These are phyloP conservation scores for Fraxinus xanthoxyloides DNA, from an alignment of 305 asterid genomes.

Conservation along the genomic window DNA sequence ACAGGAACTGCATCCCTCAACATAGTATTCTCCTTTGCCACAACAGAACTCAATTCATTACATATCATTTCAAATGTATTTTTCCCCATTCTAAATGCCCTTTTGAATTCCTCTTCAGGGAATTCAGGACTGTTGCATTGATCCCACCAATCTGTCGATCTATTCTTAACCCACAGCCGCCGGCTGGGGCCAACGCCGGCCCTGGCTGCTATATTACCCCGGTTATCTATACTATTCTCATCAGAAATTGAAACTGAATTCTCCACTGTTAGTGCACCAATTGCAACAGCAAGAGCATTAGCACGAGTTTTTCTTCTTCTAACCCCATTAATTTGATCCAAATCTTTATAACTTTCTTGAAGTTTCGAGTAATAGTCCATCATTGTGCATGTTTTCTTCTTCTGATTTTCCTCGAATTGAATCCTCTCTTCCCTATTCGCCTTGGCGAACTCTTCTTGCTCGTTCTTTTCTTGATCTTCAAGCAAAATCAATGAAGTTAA, in stretches of 20 bases:
- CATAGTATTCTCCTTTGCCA: constrained; percentile 89
- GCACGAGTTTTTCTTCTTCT: constrained; percentile 49
- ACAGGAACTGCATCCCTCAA: constrained; percentile 93
- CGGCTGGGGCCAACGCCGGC: constrained; percentile 44
- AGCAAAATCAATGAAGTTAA: constrained; percentile 62
- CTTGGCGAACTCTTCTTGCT: constrained; percentile 39
- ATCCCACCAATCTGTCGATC: constrained; percentile 98
- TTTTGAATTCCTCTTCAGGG: constrained; percentile 82
- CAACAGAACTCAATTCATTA: constrained; percentile 61
- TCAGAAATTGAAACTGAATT: constrained; percentile 24
- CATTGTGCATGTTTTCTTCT: constrained; percentile 44
- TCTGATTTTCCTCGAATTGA: constrained; percentile 50
- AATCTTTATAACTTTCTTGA: constrained; percentile 37
- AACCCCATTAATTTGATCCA: constrained; percentile 40
- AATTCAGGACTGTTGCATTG: constrained; percentile 87
- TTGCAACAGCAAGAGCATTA: constrained; percentile 33
- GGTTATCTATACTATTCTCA: not conserved
- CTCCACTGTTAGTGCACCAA: constrained; percentile 26
- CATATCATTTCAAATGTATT: constrained; percentile 82
- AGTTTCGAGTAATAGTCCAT: constrained; percentile 54
- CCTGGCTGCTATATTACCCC: constrained; percentile 16
- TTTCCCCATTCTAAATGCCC: constrained; percentile 92
- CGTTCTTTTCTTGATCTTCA: constrained; percentile 71
- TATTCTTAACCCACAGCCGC: constrained; percentile 84
- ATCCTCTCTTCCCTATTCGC: constrained; percentile 45